phyloP scores from a whole-genome alignment of 495 filamentous ascomycete genomes.

The Astrocystis sublimbata region DNA sequence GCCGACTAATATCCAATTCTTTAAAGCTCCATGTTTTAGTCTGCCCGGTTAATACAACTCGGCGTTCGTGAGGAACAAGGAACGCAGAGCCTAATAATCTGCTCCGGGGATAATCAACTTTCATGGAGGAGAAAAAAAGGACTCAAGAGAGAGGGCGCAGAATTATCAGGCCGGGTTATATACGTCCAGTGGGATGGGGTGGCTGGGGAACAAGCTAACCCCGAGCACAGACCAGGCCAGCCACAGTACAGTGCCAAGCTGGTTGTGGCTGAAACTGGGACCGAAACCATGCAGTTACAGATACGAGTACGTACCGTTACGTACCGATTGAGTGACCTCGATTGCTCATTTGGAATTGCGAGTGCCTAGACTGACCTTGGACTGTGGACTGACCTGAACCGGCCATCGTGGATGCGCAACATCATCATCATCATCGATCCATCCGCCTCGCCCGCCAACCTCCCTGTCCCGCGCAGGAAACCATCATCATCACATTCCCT shows the following conservation, averaged over 20 bases:
- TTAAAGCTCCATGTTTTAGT: conserved; percentile 47
- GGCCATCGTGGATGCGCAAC: conserved; percentile 24
- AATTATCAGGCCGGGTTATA: conserved; percentile 16
- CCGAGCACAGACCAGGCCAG: conserved; percentile 22
- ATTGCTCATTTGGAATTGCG: conserved; percentile 18
- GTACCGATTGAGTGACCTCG: not conserved
- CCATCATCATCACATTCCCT: no score
- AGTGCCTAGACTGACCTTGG: no score
- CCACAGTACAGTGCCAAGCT: no score
- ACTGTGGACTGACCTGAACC: no score
- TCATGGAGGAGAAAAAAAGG: conserved; percentile 39
- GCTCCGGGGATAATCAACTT: conserved; percentile 49
- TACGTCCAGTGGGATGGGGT: conserved; percentile 1
- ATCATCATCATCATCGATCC: conserved; percentile 13
- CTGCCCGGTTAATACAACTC: conserved; percentile 54
- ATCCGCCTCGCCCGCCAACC: not conserved
- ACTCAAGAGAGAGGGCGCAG: conserved; percentile 17
- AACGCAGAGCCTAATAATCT: conserved; percentile 46
- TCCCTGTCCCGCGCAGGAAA: no score
- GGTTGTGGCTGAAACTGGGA: not conserved
- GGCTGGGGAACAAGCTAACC: no score
- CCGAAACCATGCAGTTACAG: not conserved
- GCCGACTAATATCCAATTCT: conserved; percentile 51
- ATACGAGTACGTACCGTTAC: not conserved
- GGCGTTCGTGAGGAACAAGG: conserved; percentile 31